Evolutionary conservation across 257 asterid species (phyloP), one percentile per base, ranked within the genome.

Genomic region (Solanum ahanhuiri): DNA sequence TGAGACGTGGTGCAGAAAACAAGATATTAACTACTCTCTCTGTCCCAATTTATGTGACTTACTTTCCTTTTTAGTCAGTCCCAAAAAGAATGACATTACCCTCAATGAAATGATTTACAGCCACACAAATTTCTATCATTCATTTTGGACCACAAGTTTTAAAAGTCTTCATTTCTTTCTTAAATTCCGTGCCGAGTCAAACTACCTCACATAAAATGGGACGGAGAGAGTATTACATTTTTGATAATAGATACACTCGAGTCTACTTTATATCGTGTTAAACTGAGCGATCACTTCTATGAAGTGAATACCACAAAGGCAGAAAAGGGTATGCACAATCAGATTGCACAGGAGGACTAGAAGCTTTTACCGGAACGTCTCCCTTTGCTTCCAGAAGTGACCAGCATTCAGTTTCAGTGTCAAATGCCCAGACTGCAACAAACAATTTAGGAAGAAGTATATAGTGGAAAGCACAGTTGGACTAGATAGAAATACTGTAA

Each of bases 341-440:
- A 79, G 66, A 79, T 43, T 45, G 66, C 66, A 81, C 28, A 81
- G 83, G 23, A 35, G 45, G 45, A 87, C 67, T 86, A 77, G 85
- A 84, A 88, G 83, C 79, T 43, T 69, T 90, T 95, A 95, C 99
- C 93, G 99, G 99, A 86, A 95, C 91, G 57, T 93, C 98, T 89
- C 99, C 99, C 91, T 97, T 97, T 3, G 98, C 95, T 88, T 95
- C 99, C 87, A 95, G 88, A 73, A 88, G 91, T 41, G 99, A 92
- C 99, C 99, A 97, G 93, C 98, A 92, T 85, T 95, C 99, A 82
- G 98, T 93, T 92, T 97, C 99, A 89, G 93, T 91, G 93, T 97
- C 99, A 89, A 93, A 97, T 69, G 97, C 92, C 99, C 99, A 95
- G 58, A 97, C 99, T 97, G 87, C 91, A 91, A 70, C 88, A 87